Conservation (phyloP, 768 basidiomycete genomes). For the Phlegmacium glaucopus region DNA sequence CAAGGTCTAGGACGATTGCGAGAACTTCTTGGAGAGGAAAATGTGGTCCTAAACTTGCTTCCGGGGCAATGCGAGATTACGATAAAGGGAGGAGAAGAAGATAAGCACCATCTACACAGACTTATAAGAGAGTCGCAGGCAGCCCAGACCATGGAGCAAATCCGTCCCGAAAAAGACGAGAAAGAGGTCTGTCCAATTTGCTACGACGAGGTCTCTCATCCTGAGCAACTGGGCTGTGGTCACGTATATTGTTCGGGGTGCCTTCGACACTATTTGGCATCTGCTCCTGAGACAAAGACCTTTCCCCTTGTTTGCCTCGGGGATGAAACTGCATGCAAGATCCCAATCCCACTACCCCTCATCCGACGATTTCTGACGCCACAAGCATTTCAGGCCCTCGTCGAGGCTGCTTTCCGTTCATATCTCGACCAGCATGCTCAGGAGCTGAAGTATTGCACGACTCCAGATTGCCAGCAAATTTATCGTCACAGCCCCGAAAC, state of each 20-base stretch:
- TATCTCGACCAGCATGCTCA: constrained; percentile 53
- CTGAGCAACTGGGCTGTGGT: constrained; percentile 42
- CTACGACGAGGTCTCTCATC: constrained; percentile 38
- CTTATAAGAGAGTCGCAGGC: constrained; percentile 39
- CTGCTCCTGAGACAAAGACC: constrained; percentile 34
- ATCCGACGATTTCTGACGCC: constrained; percentile 50
- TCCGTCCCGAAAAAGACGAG: constrained; percentile 5
- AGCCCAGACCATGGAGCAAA: not conserved
- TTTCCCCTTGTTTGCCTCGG: constrained; percentile 71
- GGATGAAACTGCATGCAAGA: constrained; percentile 48
- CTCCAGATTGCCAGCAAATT: constrained; percentile 68
- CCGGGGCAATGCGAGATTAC: constrained; percentile 37
- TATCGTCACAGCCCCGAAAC: constrained; percentile 38
- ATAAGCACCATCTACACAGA: constrained; percentile 40
- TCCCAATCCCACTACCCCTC: constrained; percentile 49
- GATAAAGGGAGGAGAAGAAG: constrained; percentile 56
- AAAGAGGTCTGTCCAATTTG: constrained; percentile 51
- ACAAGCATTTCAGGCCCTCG: constrained; percentile 46
- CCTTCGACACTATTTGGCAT: constrained; percentile 42
- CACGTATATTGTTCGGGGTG: constrained; percentile 50
- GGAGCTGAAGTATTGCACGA: constrained; percentile 65
- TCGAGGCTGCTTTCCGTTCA: constrained; percentile 51
- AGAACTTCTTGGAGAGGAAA: constrained; percentile 53
- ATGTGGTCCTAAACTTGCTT: constrained; percentile 41
- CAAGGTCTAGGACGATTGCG: constrained; percentile 47